A percentile compares a stretch with the other conserved stretches of the same genome.
Conservation (phyloP, 2,329 filamentous ascomycete genomes). For the Penicillium rolfsii region DNA sequence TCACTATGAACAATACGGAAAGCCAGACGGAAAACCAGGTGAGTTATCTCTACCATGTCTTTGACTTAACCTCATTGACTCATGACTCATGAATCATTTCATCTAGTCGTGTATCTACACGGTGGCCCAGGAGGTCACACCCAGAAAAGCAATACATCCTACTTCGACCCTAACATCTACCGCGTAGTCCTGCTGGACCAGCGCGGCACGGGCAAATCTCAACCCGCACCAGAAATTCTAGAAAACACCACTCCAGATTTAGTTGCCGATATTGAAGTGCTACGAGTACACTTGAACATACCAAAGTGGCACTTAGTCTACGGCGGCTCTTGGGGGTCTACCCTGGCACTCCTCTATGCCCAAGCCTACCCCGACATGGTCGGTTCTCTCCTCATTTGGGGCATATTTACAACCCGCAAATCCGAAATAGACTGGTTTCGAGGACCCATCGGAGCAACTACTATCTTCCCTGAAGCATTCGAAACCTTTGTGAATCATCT, state of each 20-base stretch:
- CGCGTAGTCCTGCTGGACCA: conserved; percentile 54
- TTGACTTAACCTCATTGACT: no score
- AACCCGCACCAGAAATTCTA: conserved; percentile 44
- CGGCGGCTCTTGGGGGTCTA: conserved; percentile 55
- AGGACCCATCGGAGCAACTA: conserved; percentile 30
- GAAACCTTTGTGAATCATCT: conserved; percentile 43
- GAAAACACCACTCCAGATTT: conserved; percentile 53
- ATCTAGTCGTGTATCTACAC: conserved; percentile 47
- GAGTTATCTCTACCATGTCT: conserved; percentile 1
- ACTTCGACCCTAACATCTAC: conserved; percentile 51
- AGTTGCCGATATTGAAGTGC: conserved; percentile 50
- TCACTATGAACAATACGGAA: conserved; percentile 47
- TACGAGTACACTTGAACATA: conserved; percentile 48
- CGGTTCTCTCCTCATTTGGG: conserved; percentile 47
- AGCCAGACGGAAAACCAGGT: conserved; percentile 45
- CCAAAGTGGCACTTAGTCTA: conserved; percentile 52
- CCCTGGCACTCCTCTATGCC: conserved; percentile 50
- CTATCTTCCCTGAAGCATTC: conserved; percentile 47
- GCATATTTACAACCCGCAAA: conserved; percentile 43
- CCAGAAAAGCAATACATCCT: conserved; percentile 42
- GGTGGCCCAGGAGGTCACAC: conserved; percentile 50
- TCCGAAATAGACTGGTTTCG: conserved; percentile 46
- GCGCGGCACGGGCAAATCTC: conserved; percentile 51
- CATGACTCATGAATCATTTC: neutral
- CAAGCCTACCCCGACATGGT: conserved; percentile 47